Percentiles rank a stretch among this genome's conserved stretches.
Conservation (phyloP, 164 flowering plant species). For the Echeveria elegans region DNA sequence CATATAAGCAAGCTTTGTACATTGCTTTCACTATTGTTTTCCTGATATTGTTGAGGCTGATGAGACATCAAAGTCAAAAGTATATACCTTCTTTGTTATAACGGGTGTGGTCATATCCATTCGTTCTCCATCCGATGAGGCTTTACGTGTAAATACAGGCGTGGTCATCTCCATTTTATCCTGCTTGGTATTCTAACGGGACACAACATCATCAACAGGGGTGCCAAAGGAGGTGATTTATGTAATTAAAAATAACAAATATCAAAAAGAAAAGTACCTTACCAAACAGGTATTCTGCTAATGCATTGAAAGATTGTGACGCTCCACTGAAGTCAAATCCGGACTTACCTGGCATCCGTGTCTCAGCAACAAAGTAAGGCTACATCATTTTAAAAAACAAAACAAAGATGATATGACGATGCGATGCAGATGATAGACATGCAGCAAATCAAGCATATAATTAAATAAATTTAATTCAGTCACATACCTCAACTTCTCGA, state of each 20-base stretch:
- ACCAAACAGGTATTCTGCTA: slow-evolving; percentile 91
- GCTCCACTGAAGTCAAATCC: slow-evolving; percentile 85
- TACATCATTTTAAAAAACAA: slow-evolving; percentile 21
- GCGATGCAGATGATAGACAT: too few species aligned
- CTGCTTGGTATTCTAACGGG: slow-evolving; percentile 41
- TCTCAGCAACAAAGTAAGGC: slow-evolving; percentile 81
- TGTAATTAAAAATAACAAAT: too few species aligned
- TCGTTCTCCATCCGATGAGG: slow-evolving; percentile 54
- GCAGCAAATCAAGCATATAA: neutral
- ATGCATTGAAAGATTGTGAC: slow-evolving; percentile 73
- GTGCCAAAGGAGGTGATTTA: neutral
- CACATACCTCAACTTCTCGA: slow-evolving; percentile 73
- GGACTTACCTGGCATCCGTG: slow-evolving; percentile 72
- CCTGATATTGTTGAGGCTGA: too few species aligned
- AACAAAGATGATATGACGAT: too few species aligned
- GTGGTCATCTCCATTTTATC: slow-evolving; percentile 95
- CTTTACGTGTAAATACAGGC: slow-evolving; percentile 62
- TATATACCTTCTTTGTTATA: slow-evolving; percentile 53
- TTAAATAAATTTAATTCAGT: too few species aligned
- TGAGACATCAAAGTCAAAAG: too few species aligned
- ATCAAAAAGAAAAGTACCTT: slow-evolving; percentile 45
- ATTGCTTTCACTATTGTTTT: too few species aligned
- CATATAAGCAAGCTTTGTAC: too few species aligned
- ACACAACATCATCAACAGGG: slow-evolving; percentile 8
- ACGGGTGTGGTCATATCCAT: slow-evolving; percentile 98